Percentiles rank a stretch among this genome's conserved stretches.
Conservation (phyloP, 768 basidiomycete genomes). For the Hirschioporus abietinus region DNA sequence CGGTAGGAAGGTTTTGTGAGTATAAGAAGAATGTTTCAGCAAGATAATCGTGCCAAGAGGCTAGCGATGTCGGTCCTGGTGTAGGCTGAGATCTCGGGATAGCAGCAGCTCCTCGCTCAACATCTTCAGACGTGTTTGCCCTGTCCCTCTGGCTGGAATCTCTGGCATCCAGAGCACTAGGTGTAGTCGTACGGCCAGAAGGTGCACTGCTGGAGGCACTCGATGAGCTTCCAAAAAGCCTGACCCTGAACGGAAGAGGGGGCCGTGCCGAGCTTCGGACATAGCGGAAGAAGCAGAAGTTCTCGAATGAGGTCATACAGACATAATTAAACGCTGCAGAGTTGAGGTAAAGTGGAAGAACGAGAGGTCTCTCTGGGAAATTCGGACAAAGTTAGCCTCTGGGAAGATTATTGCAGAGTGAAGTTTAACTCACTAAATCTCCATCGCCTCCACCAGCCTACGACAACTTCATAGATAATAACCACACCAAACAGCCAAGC, state of each 20-base stretch:
- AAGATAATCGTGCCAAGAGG: constrained; percentile 41
- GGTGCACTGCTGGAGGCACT: background rate
- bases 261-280: constrained; percentile 57
- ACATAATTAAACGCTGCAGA: constrained; percentile 71
- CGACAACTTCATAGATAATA: constrained; percentile 71
- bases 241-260: constrained; percentile 2
- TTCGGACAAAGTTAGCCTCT: background rate
- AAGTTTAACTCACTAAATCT: constrained; percentile 52
- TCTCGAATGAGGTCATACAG: constrained; percentile 72
- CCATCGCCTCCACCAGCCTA: constrained; percentile 59
- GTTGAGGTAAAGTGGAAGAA: constrained; percentile 81
- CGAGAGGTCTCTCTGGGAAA: constrained; percentile 70
- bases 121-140: background rate
- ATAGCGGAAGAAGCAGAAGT: constrained; percentile 81
- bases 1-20: constrained; percentile 80
- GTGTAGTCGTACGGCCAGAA: background rate
- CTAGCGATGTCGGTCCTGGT: background rate
- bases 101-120: background rate
- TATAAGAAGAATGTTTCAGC: constrained; percentile 85
- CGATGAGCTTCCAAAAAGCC: background rate
- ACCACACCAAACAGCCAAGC: constrained; percentile 70
- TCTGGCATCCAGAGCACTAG: background rate
- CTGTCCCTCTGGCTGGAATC: background rate
- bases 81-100: background rate
- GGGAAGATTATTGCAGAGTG: background rate